Base-by-base conservation (phyloP, 2,329 filamentous ascomycete species). In the Alternaria sp. region DNA sequence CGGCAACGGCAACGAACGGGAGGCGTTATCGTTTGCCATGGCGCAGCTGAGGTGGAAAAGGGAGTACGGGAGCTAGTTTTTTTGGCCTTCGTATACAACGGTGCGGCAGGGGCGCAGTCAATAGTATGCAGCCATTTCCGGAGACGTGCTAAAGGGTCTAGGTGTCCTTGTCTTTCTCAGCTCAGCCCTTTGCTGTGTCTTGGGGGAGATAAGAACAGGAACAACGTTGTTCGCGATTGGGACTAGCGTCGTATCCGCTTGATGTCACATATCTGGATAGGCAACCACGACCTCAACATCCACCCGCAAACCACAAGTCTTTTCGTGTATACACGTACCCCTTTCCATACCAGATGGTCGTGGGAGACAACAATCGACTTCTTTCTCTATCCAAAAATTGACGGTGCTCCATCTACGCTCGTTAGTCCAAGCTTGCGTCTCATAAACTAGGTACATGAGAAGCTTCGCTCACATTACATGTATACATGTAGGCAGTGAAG, bases 31-130 rank as follows among this genome's bases (percentile, higher is more conserved):
- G 39, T 42, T 42, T 42, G 3, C 14, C 20, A 32, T 49, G 46
- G 46, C 46, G 46, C 26, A 49, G 46, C 46, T 49, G 46, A 49
- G 22, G 46, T 20, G 46, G 7, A 22, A 36, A 36, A 34, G 46
- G 46, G 46, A 49, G 7, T 22, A 32, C 30, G 30, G 46, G 20
- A 14, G 30, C 46, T 49, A 49, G 30, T 9, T 24, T 38, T 48
- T 32, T 49, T 20, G 32, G 30, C 46, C 16, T 30, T 26, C 14
- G 46, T n/a, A 26, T 26, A 18, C 16, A 49, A 49, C 46, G 46
- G 32, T 38, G 46, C 46, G 46, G 46, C 12, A 49, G 46, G 20
- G 46, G 46, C 46, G 30, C 34, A 18, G 7, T 24, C 34, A 18
- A 36, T 49, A 18, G 30, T 26, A 18, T 26, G 5, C 12, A 24